Evolutionary conservation across 2,329 filamentous ascomycete genomes (phyloP), one percentile per base, ranked within the genome.

Genomic region (Epichloe brachyelytri): DNA sequence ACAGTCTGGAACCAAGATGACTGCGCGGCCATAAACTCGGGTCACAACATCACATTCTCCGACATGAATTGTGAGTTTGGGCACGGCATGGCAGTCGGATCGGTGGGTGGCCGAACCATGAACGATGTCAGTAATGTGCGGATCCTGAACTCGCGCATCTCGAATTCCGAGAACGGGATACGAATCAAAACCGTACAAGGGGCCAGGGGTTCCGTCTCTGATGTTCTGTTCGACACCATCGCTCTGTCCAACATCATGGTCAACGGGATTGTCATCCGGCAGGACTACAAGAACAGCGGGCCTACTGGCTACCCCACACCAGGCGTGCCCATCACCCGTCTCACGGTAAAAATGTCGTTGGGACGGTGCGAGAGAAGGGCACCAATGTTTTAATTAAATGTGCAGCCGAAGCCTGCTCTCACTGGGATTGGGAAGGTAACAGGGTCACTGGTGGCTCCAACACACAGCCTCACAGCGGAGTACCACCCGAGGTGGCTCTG

Each of bases 261-360:
- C 38, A 66, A 68, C 52, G 66, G 66, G 37, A 61, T 69, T 39
- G 58, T 66, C 47, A 68, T 69, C 48, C 62, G 70, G 58, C 68
- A 72, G 59, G 67, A 74, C 60, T 77, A 77, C 56, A 59, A 72
- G 57, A 74, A 75, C 54, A 72, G 72, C n/a, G 62, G 59, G 15
- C 71, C 70, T 4, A 70, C 65, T 7, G 73, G 72, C 17, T 62
- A n/a, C 0, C 70, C 73, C 11, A 75, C 71, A 37, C 57, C 58
- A 26, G 74, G 75, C 37, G 72, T 78, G n/a, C 74, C 74, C n/a
- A 77, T 78, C 60, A 77, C 74, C 8, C 70, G 66, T 7, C 55
- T 78, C 6, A 70, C 65, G 1, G 59, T 78, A 46, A 61, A 65
- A 61, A 43, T 1, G 39, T 51, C 11, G 4, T 3, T 17, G 50